Conservation (phyloP, 2,329 filamentous ascomycete species). For the Colletotrichum costaricense region DNA sequence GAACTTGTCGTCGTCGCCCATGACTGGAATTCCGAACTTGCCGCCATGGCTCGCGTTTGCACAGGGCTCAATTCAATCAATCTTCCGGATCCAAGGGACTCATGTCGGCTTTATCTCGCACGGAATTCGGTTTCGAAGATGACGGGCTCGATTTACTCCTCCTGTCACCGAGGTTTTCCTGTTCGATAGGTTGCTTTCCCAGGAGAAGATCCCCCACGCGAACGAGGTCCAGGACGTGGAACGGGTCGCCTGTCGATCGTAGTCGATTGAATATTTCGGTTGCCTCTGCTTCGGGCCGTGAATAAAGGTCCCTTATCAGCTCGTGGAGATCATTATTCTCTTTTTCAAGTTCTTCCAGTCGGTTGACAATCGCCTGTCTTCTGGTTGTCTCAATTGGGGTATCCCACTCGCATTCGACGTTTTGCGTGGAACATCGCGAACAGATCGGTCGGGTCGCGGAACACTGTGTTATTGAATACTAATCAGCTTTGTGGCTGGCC, state of each 20-base stretch:
- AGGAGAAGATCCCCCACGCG: constrained; percentile 15
- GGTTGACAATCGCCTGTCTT: constrained; percentile 4
- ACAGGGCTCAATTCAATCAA: not conserved
- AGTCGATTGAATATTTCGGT: constrained; percentile 19
- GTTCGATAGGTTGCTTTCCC: not conserved
- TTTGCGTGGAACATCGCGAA: constrained; percentile 15
- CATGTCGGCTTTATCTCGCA: not conserved
- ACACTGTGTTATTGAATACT: not conserved
- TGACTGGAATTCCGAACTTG: not conserved
- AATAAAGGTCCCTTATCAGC: not conserved
- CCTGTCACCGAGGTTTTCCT: not conserved
- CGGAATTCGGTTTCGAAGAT: not conserved
- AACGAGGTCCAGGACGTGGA: constrained; percentile 17
- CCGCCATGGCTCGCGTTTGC: not conserved
- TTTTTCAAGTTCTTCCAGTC: constrained; percentile 12
- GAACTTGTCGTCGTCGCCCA: not conserved
- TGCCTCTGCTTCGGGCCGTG: constrained; percentile 6
- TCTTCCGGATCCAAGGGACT: not conserved
- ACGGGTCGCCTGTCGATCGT: constrained; percentile 15
- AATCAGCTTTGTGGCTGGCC: not conserved
- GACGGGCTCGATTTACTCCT: not conserved
- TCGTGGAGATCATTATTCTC: constrained; percentile 25
- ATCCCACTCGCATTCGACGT: constrained; percentile 25
- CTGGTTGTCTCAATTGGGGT: constrained; percentile 18
- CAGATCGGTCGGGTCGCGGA: constrained; percentile 29